Evolutionary conservation across 106 monocot genomes (phyloP).

Genomic region (Allium fistulosum): DNA sequence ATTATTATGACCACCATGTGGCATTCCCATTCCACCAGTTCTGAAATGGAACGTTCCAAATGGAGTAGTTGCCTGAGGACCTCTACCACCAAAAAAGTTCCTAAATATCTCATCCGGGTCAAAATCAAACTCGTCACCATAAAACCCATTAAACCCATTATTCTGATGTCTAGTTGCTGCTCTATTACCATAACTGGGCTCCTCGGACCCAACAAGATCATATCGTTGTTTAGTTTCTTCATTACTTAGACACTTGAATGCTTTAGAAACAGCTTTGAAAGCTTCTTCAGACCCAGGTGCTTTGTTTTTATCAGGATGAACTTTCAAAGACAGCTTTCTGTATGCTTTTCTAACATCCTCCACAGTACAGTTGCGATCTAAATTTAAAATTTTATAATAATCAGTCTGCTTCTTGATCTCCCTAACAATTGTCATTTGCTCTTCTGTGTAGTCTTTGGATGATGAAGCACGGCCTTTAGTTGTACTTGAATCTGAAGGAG

Average conservation of each 20-base stretch:
- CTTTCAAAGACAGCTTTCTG: slow-evolving; percentile 84
- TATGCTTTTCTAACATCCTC: slow-evolving; percentile 93
- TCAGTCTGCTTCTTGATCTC: slow-evolving; percentile 82
- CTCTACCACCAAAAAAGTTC: slow-evolving; percentile 78
- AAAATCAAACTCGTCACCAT: slow-evolving; percentile 52
- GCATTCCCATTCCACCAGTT: slow-evolving; percentile 50
- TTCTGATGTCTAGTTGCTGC: slow-evolving; percentile 14
- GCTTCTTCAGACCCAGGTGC: slow-evolving; percentile 93
- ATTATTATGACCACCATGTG: not conserved
- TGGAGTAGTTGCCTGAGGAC: slow-evolving; percentile 34
- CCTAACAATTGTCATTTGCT: slow-evolving; percentile 66
- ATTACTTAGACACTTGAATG: slow-evolving; percentile 92
- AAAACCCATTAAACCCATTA: slow-evolving; percentile 57
- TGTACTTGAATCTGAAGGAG: not conserved
- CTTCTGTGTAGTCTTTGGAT: slow-evolving; percentile 63
- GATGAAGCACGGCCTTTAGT: slow-evolving; percentile 9
- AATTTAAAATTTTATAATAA: slow-evolving; percentile 74
- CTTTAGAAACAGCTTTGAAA: slow-evolving; percentile 92
- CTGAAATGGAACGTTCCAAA: slow-evolving; percentile 72
- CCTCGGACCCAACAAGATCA: slow-evolving; percentile 82
- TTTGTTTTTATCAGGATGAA: slow-evolving; percentile 94
- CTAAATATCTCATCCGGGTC: slow-evolving; percentile 96
- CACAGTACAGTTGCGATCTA: slow-evolving; percentile 63
- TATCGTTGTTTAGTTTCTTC: slow-evolving; percentile 73
- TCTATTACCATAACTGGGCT: slow-evolving; percentile 22